phyloP scores from a whole-genome alignment of 129 eudicot species.

The Flaveria trinervia region DNA sequence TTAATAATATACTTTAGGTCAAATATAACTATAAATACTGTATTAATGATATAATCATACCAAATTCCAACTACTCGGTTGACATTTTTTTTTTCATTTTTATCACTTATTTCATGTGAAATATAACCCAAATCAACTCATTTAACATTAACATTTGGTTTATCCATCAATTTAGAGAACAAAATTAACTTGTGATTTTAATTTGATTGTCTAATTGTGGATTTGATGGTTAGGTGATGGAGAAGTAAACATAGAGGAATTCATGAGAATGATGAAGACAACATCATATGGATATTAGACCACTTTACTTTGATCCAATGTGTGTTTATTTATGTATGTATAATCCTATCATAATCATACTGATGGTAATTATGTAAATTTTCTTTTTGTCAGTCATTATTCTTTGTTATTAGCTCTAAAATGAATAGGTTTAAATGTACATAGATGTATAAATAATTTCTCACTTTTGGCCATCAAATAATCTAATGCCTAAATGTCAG shows the following conservation, averaged over 20 bases:
- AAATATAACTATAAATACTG: background rate
- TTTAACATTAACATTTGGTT: background rate
- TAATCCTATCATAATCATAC: background rate
- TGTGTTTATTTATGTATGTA: background rate
- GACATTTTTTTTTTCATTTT: background rate
- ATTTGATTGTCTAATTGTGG: background rate
- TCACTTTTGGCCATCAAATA: background rate
- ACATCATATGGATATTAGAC: slow-evolving; percentile 58
- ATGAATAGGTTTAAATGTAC: background rate
- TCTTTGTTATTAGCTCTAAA: slow-evolving; percentile 10
- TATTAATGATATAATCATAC: too few species aligned
- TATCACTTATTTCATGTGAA: background rate
- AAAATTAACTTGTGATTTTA: background rate
- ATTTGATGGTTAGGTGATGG: slow-evolving; percentile 62
- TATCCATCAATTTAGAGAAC: too few species aligned
- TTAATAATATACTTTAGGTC: background rate
- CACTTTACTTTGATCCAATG: background rate
- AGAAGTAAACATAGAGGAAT: slow-evolving; percentile 69
- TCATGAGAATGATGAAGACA: slow-evolving; percentile 84
- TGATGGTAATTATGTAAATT: background rate
- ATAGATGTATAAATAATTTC: background rate
- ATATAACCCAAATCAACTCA: background rate
- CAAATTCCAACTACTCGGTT: background rate
- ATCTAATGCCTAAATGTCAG: background rate
- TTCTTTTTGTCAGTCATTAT: background rate